Percentiles rank a stretch among this genome's conserved stretches.
Evolutionary conservation across 169 alveolate species (phyloP).

Genomic region (Cyclospora cayetanensis): DNA sequence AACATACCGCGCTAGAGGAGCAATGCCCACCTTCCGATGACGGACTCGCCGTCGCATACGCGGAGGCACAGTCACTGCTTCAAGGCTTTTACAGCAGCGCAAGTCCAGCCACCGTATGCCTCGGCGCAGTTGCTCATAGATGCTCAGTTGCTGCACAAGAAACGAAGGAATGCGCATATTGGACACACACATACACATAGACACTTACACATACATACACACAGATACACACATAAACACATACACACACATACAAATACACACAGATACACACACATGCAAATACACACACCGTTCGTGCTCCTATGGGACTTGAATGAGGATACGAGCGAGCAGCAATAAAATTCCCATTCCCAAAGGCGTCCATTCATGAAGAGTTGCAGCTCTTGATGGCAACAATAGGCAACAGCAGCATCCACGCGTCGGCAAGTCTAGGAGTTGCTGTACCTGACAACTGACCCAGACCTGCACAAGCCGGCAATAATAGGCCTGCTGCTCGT

Average conservation of each 20-base stretch:
- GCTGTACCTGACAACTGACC: slow-evolving; percentile 54
- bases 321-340: not conserved
- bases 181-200: not conserved
- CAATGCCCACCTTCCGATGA: slow-evolving; percentile 2
- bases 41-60: not conserved
- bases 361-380: too few species aligned
- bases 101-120: slow-evolving; percentile 67
- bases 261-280: too few species aligned
- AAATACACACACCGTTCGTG: not conserved
- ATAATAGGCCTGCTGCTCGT: slow-evolving; percentile 1
- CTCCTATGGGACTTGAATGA: not conserved
- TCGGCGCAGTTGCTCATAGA: slow-evolving; percentile 61
- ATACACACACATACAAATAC: too few species aligned
- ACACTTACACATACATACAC: not conserved
- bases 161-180: not conserved
- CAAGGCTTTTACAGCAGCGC: slow-evolving; percentile 48
- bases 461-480: slow-evolving; percentile 45
- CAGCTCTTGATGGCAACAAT: too few species aligned
- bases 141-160: slow-evolving; percentile 47
- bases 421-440: not conserved
- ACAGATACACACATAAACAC: not conserved
- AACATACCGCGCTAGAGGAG: not conserved
- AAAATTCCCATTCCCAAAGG: too few species aligned
- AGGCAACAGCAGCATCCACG: not conserved
- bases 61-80: not conserved